These are phyloP conservation scores for Coprinellus micaceus DNA, from an alignment of 768 basidiomycete species.

Conservation along the genomic window DNA sequence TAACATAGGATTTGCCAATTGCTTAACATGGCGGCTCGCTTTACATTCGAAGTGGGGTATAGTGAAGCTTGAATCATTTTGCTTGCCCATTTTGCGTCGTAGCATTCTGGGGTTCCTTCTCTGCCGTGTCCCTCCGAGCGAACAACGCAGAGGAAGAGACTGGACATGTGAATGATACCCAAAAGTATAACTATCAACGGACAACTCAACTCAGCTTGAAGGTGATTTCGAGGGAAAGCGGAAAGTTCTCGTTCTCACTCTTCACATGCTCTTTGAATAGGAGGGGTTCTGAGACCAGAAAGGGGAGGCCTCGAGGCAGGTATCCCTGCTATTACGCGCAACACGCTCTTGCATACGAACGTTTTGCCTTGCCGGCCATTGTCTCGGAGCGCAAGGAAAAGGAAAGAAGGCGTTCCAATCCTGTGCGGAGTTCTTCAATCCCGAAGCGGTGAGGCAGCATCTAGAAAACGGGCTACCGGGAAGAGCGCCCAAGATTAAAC, in stretches of 20 bases:
- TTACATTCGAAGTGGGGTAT: not conserved
- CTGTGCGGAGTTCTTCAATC: not conserved
- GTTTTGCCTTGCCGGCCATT: not conserved
- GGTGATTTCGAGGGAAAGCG: not conserved
- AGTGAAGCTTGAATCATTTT: not conserved
- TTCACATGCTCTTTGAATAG: not conserved
- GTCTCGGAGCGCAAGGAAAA: not conserved
- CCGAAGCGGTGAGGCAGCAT: not conserved
- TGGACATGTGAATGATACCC: not conserved
- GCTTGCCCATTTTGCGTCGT: not conserved
- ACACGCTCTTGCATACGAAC: no score
- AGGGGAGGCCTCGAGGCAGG: not conserved
- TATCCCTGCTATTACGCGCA: not conserved
- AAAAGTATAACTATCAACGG: not conserved
- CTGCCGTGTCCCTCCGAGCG: not conserved
- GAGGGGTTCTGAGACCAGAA: not conserved
- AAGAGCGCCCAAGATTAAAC: conserved; percentile 1
- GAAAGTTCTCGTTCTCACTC: not conserved
- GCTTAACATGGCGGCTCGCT: not conserved
- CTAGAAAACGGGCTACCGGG: not conserved
- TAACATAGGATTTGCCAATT: not conserved
- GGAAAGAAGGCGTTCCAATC: not conserved
- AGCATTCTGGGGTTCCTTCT: conserved; percentile 4
- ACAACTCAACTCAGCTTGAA: not conserved
- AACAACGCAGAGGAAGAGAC: not conserved